A percentile compares a stretch with the other conserved stretches of the same genome.
Conservation (phyloP, 495 filamentous ascomycete species). For the Halenospora varia region DNA sequence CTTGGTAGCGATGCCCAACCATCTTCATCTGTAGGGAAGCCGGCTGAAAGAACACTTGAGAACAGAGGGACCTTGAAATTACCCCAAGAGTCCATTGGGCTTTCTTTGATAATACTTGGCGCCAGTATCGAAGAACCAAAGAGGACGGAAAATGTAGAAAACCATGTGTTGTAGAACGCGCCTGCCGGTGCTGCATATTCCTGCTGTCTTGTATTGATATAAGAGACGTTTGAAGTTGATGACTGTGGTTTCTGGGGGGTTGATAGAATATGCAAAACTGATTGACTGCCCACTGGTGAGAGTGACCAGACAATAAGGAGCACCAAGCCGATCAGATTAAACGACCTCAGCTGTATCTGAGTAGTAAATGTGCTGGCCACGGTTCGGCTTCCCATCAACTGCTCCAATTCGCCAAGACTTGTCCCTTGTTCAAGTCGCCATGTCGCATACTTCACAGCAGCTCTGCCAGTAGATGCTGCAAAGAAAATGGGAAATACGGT, state of each 20-base stretch:
- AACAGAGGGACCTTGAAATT: slow-evolving; percentile 20
- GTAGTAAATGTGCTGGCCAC: slow-evolving; percentile 20
- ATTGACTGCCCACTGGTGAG: slow-evolving; percentile 20
- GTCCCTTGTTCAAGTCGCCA: slow-evolving; percentile 22
- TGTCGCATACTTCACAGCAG: slow-evolving; percentile 15
- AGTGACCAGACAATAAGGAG: slow-evolving; percentile 18
- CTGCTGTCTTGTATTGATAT: slow-evolving; percentile 17
- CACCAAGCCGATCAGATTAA: slow-evolving; percentile 12
- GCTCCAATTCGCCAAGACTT: slow-evolving; percentile 16
- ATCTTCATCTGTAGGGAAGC: slow-evolving; percentile 5
- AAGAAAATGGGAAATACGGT: slow-evolving; percentile 22
- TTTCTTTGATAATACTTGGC: neutral
- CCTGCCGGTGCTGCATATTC: slow-evolving; percentile 8
- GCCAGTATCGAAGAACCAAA: slow-evolving; percentile 13
- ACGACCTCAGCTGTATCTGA: slow-evolving; percentile 13
- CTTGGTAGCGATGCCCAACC: slow-evolving; percentile 10
- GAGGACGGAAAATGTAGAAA: slow-evolving; percentile 10
- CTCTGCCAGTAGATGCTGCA: slow-evolving; percentile 15
- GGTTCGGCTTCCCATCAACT: slow-evolving; percentile 22
- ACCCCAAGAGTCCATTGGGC: slow-evolving; percentile 15
- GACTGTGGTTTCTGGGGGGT: slow-evolving; percentile 3
- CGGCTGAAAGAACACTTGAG: neutral
- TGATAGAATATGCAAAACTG: slow-evolving; percentile 15
- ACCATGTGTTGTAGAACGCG: slow-evolving; percentile 6
- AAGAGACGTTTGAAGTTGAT: neutral